Evolutionary conservation across 257 asterid species (phyloP), one percentile per base, ranked within the genome.

Genomic region (Lithospermum erythrorhizon): DNA sequence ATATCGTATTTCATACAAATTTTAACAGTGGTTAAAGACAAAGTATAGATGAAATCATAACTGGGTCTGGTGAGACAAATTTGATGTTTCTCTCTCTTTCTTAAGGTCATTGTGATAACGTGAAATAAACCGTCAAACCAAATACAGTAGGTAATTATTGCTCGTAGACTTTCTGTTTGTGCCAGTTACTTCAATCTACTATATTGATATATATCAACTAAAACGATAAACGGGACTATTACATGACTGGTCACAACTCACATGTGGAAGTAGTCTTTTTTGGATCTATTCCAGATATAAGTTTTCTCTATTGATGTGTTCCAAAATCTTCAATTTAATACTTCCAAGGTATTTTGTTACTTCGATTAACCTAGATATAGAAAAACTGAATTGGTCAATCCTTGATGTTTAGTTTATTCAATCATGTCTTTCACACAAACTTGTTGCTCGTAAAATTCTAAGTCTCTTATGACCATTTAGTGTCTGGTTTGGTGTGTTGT

Each of bases 371-470:
- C 18, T 18, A 7, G 15, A n/a, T 55, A 30, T 54, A 15, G 25
- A 45, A n/a, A 51, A 45, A 60, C 54, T 18, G n/a, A 24, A 19
- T 25, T 59, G 20, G 68, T 10, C 14, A 66, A 63, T n/a, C 55
- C 74, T 23, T 53, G 21, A 27, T 68, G 63, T 54, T 72, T 94
- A 91, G 98, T 91, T 76, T 88, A 76, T 65, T 72, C 73, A 91
- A 91, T 68, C 81, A 71, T 61, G 85, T 88, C n/a, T n/a, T 52
- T 85, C 96, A 9, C 95, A 91, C 69, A 83, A 81, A 71, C 93
- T 91, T 17, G 87, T 91, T 37, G 87, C 78, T 65, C 89, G 95
- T 94, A 62, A 96, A 83, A 70, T 81, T 91, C 60, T 91, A 84
- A 91, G 95, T 74, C 68, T 70, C 68, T 69, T 73, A 61, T 55